Percentiles rank a stretch among this genome's conserved stretches.
These are phyloP conservation scores for Botrytis deweyae DNA, from an alignment of 2,329 filamentous ascomycete genomes.

Conservation along the genomic window DNA sequence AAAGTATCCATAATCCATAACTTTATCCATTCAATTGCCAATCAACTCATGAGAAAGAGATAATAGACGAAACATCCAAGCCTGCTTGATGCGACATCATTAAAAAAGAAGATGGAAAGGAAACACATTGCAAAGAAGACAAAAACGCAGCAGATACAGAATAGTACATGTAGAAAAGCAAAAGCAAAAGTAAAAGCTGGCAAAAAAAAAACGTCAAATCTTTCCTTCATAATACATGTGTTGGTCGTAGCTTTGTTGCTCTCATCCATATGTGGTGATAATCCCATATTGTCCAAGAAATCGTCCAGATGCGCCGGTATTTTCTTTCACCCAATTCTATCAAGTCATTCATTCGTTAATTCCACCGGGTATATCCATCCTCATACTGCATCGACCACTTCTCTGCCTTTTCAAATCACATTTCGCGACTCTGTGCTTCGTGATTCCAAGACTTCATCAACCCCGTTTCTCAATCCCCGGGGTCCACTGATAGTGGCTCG, in stretches of 20 bases:
- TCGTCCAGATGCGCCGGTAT: not conserved
- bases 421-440: slow-evolving; percentile 2
- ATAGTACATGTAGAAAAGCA: slow-evolving; percentile 6
- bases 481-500: slow-evolving; percentile 61
- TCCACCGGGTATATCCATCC: slow-evolving; percentile 16
- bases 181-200: slow-evolving; percentile 6
- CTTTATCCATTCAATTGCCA: not conserved
- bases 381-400: not conserved
- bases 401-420: slow-evolving; percentile 1
- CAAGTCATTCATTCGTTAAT: slow-evolving; percentile 5
- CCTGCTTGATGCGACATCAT: slow-evolving; percentile 7
- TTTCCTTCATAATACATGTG: slow-evolving; percentile 16
- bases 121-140: not conserved
- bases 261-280: not conserved
- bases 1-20: slow-evolving; percentile 1
- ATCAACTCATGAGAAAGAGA: not conserved
- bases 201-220: not conserved
- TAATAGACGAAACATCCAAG: not conserved
- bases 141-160: not conserved
- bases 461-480: slow-evolving; percentile 40
- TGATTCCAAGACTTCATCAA: slow-evolving; percentile 37
- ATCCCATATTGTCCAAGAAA: not conserved
- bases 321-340: not conserved
- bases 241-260: not conserved
- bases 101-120: not conserved